Percentiles rank a stretch among this genome's conserved stretches.
phyloP scores from a whole-genome alignment of 352 stramenopile genomes.

The Phytophthora brassicae region DNA sequence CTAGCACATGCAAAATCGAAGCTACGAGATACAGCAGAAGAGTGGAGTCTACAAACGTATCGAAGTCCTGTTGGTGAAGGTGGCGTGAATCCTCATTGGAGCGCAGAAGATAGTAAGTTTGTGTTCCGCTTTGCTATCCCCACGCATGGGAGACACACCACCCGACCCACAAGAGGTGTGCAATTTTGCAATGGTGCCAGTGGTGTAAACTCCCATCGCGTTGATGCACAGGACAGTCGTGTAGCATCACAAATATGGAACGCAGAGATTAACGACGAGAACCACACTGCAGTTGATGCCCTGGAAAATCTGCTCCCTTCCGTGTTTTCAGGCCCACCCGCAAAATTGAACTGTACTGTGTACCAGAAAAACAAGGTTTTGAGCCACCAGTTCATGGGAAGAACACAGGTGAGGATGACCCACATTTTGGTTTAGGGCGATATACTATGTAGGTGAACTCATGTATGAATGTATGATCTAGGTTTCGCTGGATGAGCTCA shows the following conservation, averaged over 20 bases:
- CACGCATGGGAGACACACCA: conserved; percentile 57
- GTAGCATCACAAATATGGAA: conserved; percentile 51
- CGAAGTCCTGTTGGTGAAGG: conserved; percentile 57
- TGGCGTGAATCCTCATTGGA: conserved; percentile 63
- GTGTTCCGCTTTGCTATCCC: conserved; percentile 77
- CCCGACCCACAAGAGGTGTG: conserved; percentile 9
- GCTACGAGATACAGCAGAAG: conserved; percentile 44
- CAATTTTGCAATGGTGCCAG: conserved; percentile 9
- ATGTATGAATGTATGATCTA: conserved; percentile 19
- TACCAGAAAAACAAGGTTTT: conserved; percentile 84
- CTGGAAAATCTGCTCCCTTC: conserved; percentile 67
- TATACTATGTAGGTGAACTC: conserved; percentile 5
- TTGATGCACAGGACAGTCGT: conserved; percentile 16
- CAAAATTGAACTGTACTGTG: conserved; percentile 58
- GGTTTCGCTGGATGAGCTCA: conserved; percentile 55
- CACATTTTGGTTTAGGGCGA: not conserved
- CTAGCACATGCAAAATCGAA: conserved; percentile 42
- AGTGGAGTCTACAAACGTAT: conserved; percentile 78
- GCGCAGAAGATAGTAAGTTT: conserved; percentile 52
- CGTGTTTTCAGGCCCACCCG: conserved; percentile 60
- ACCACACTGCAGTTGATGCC: conserved; percentile 35
- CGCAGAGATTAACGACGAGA: conserved; percentile 31
- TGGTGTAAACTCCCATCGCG: not conserved
- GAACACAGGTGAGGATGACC: conserved; percentile 42
- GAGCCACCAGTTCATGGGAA: conserved; percentile 77